Evolutionary conservation across 805 yeast genomes (phyloP), one percentile per base, ranked within the genome.

Genomic region (Cyberlindnera nakhonratchasimensis): DNA sequence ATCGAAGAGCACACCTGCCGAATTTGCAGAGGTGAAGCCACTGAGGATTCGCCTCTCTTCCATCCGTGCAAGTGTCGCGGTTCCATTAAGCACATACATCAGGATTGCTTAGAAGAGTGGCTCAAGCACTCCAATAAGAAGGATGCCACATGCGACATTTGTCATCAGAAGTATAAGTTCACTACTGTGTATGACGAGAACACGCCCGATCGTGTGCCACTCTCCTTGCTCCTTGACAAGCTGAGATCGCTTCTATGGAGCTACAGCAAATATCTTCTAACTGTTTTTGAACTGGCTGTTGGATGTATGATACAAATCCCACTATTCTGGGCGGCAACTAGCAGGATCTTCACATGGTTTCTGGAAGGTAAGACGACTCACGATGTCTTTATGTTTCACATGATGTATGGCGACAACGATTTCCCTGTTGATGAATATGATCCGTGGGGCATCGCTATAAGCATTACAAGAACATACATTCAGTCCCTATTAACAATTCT

Each of bases 1-100:
- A 13, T 20, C 14, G 48, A 47, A 28, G 82, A 74, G 45, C 72
- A 70, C 24, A 74, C 82, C 3, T 93, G 99, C 63, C 83, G 99
- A 46, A 90, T 93, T 34, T 93, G 99, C 60, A 83, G 96, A 39
- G 91, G 95, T 29, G 98, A 88, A 54, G 90, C 77, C n/a, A 78
- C 93, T 0, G 66, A 65, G 0, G 79, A 75, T 1, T 87, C 86
- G 50, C 96, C 96, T 4, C 68, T 93, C 34, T 82, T 76, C 50
- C 90, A 86, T 62, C 99, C 99, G 3, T 93, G 99, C 65, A 82
- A 78, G 56, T 93, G 99, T 65, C 73, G 88, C 40, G 99, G 99
- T 2, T 84, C 96, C 12, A 95, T 93, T 61, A 84, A 83, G 59
- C 90, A 81, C 56, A 86, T 93, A 40, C 99, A 93, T 62, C 95